Percentiles rank a stretch among this genome's conserved stretches.
Evolutionary conservation across 192 early-diverging fungal genomes (phyloP).

Genomic region (Chytriomyces sp.): DNA sequence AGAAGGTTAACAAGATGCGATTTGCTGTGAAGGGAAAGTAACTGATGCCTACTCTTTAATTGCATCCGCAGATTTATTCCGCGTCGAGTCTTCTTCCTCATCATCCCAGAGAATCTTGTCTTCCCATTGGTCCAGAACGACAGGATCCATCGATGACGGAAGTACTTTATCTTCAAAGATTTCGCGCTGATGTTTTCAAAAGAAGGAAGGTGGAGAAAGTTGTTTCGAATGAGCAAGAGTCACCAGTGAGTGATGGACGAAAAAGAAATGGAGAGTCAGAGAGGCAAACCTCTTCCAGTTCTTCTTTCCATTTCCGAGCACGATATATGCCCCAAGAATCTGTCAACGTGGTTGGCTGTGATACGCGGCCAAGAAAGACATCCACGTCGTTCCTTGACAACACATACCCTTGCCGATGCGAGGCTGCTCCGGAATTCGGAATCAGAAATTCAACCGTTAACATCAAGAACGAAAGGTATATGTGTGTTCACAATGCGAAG

Average conservation of each 20-base stretch:
- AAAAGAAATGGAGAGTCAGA: conserved; percentile 26
- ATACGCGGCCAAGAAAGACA: conserved; percentile 27
- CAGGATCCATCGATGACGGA: conserved; percentile 51
- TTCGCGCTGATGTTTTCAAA: conserved; percentile 15
- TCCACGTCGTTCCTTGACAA: conserved; percentile 26
- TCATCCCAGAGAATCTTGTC: conserved; percentile 78
- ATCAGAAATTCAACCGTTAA: no score
- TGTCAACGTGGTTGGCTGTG: conserved; percentile 17
- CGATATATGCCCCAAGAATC: conserved; percentile 25
- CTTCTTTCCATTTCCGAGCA: conserved; percentile 33
- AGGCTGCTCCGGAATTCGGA: neutral
- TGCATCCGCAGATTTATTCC: neutral
- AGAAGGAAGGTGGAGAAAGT: neutral
- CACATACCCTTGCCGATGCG: conserved; percentile 15
- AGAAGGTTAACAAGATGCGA: neutral
- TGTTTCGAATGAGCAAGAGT: no score
- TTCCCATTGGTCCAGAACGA: conserved; percentile 86
- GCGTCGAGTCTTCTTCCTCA: conserved; percentile 28
- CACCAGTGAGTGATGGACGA: no score
- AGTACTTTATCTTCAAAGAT: conserved; percentile 20
- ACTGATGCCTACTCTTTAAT: neutral
- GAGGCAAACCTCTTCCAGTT: conserved; percentile 35
- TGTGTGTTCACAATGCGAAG: no score
- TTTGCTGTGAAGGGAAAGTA: neutral
- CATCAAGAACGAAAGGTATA: no score